Percentiles rank a stretch among this genome's conserved stretches.
Conservation (phyloP, 1,284 basidiomycete genomes). For the Ganoderma sinense region DNA sequence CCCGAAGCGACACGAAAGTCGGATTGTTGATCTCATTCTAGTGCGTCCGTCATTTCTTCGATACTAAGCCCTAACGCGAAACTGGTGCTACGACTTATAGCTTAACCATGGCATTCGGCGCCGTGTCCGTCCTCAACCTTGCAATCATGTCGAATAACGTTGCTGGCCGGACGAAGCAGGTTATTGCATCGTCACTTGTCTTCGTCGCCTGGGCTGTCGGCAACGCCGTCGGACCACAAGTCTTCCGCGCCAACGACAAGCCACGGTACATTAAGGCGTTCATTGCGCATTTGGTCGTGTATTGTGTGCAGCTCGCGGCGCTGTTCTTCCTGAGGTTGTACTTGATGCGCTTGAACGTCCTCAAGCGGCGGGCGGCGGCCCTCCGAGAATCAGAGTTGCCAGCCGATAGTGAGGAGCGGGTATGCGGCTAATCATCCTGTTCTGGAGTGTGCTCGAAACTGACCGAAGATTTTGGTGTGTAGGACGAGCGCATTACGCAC, state of each 20-base stretch:
- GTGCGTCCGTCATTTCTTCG: constrained; percentile 36
- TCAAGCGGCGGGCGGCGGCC: constrained; percentile 50
- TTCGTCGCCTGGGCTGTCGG: constrained; percentile 59
- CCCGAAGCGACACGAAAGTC: constrained; percentile 50
- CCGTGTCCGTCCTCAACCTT: constrained; percentile 44
- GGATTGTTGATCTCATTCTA: constrained; percentile 59
- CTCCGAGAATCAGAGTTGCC: constrained; percentile 30
- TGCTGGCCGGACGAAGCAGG: constrained; percentile 56
- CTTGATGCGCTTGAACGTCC: constrained; percentile 47
- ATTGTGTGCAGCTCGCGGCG: constrained; percentile 52
- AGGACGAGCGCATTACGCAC: constrained; percentile 49
- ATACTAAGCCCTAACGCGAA: neutral
- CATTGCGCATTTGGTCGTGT: constrained; percentile 56
- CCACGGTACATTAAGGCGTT: constrained; percentile 59
- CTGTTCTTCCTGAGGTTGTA: constrained; percentile 50
- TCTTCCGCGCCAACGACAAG: constrained; percentile 54
- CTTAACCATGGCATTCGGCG: constrained; percentile 49
- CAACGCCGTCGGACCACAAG: constrained; percentile 58
- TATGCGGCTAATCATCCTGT: constrained; percentile 9
- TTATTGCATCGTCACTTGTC: constrained; percentile 51
- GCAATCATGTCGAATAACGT: constrained; percentile 57
- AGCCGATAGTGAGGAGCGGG: constrained; percentile 39
- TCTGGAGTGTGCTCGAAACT: neutral
- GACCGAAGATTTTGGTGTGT: neutral
- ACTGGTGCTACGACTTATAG: constrained; percentile 29